Evolutionary conservation across 192 early-diverging fungal species (phyloP).

Genomic region (Coemansia sp.): DNA sequence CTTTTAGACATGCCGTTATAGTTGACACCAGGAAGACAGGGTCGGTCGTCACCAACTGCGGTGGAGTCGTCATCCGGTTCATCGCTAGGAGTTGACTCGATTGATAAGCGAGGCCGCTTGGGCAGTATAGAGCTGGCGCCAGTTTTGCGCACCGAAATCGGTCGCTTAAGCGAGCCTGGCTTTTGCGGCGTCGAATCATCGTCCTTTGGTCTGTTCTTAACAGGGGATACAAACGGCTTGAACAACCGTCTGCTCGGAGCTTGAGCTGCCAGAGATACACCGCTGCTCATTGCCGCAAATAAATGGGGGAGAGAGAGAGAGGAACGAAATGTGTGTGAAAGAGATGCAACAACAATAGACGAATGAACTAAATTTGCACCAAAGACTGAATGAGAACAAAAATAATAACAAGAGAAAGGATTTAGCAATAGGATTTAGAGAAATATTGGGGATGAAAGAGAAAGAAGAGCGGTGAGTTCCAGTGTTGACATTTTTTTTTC

Average conservation of each 20-base stretch:
- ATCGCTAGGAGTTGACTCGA: neutral
- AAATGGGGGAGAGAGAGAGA: too few relatives aligned
- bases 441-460: neutral
- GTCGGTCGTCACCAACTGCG: conserved; percentile 8
- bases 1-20: conserved; percentile 53
- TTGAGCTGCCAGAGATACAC: conserved; percentile 31
- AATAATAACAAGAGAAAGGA: neutral
- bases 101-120: conserved; percentile 22
- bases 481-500: neutral
- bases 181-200: neutral
- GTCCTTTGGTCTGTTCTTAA: conserved; percentile 14
- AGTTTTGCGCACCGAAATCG: conserved; percentile 42
- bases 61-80: conserved; percentile 14
- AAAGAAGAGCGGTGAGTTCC: neutral
- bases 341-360: neutral
- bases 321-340: neutral
- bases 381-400: neutral
- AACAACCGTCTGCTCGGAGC: conserved; percentile 39
- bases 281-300: conserved; percentile 20
- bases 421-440: neutral
- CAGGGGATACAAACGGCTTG: conserved; percentile 51
- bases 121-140: neutral
- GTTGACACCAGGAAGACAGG: conserved; percentile 46
- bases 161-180: conserved; percentile 30
- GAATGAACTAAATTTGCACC: neutral